These are phyloP conservation scores for Obba rivulosa DNA, from an alignment of 768 basidiomycete species.

Conservation along the genomic window DNA sequence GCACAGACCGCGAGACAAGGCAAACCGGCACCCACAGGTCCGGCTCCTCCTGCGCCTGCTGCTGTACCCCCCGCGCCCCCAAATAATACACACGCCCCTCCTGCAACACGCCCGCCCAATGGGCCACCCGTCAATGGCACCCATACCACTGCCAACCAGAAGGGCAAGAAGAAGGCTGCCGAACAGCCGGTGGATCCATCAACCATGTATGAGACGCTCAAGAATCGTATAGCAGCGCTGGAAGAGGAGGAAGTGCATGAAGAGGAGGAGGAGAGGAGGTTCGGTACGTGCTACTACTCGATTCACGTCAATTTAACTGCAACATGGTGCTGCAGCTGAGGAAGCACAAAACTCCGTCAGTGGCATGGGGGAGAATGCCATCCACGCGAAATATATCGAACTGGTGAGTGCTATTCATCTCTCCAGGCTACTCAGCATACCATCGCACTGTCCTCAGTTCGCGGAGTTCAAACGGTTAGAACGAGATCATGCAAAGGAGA, in stretches of 20 bases:
- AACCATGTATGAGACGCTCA: conserved; percentile 83
- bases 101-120: conserved; percentile 21
- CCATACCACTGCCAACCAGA: conserved; percentile 17
- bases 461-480: conserved; percentile 84
- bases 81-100: conserved; percentile 34
- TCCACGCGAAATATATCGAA: conserved; percentile 86
- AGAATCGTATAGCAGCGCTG: conserved; percentile 82
- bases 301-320: not conserved
- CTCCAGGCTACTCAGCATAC: conserved; percentile 6
- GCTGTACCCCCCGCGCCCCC: conserved; percentile 53
- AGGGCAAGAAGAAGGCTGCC: conserved; percentile 65
- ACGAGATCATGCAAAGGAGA: conserved; percentile 87
- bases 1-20: conserved; percentile 14
- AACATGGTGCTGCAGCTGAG: conserved; percentile 50
- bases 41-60: conserved; percentile 48
- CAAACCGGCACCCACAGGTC: conserved; percentile 27
- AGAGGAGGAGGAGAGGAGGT: conserved; percentile 80
- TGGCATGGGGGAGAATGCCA: conserved; percentile 75
- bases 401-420: conserved; percentile 46
- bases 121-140: conserved; percentile 19
- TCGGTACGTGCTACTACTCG: conserved; percentile 44
- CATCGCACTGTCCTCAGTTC: conserved; percentile 47
- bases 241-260: conserved; percentile 85
- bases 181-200: conserved; percentile 75
- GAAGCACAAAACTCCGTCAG: conserved; percentile 84